Evolutionary conservation across 2,329 filamentous ascomycete genomes (phyloP).

Genomic region (Aspergillus nomiae): DNA sequence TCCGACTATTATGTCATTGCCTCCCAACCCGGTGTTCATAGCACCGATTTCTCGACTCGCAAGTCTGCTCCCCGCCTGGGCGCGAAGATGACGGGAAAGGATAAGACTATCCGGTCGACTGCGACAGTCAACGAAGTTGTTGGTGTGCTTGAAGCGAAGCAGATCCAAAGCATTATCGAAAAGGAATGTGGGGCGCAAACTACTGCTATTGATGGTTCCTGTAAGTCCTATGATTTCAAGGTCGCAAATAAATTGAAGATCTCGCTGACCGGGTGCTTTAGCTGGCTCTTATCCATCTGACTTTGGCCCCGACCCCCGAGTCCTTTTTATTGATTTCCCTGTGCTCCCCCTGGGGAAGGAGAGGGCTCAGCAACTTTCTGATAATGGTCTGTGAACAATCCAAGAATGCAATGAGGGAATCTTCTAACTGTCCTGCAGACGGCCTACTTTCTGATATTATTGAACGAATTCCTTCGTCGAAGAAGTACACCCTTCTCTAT

Average conservation of each 20-base stretch:
- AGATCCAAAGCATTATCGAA: slow-evolving; percentile 47
- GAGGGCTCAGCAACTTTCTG: slow-evolving; percentile 42
- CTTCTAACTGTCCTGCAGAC: slow-evolving; percentile 33
- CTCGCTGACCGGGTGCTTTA: slow-evolving; percentile 25
- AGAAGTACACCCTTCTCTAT: slow-evolving; percentile 75
- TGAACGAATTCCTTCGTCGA: slow-evolving; percentile 48
- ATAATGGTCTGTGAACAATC: slow-evolving; percentile 42
- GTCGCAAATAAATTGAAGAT: slow-evolving; percentile 1
- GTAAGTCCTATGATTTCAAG: slow-evolving; percentile 30
- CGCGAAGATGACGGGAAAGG: slow-evolving; percentile 51
- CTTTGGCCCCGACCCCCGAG: slow-evolving; percentile 41
- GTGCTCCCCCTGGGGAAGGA: slow-evolving; percentile 39
- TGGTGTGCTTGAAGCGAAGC: slow-evolving; percentile 49
- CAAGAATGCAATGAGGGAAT: background rate
- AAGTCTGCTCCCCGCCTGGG: slow-evolving; percentile 57
- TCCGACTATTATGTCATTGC: slow-evolving; percentile 77
- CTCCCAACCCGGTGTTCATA: slow-evolving; percentile 72
- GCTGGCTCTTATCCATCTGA: slow-evolving; percentile 43
- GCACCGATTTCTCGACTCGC: slow-evolving; percentile 64
- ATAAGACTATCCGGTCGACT: slow-evolving; percentile 56
- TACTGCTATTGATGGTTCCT: slow-evolving; percentile 46
- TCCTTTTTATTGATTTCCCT: slow-evolving; percentile 50
- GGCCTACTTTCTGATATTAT: slow-evolving; percentile 51
- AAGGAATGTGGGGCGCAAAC: slow-evolving; percentile 51
- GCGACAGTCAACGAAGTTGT: slow-evolving; percentile 57